phyloP scores from a whole-genome alignment of 768 basidiomycete genomes.

The Trichaptum fuscoviolaceum region DNA sequence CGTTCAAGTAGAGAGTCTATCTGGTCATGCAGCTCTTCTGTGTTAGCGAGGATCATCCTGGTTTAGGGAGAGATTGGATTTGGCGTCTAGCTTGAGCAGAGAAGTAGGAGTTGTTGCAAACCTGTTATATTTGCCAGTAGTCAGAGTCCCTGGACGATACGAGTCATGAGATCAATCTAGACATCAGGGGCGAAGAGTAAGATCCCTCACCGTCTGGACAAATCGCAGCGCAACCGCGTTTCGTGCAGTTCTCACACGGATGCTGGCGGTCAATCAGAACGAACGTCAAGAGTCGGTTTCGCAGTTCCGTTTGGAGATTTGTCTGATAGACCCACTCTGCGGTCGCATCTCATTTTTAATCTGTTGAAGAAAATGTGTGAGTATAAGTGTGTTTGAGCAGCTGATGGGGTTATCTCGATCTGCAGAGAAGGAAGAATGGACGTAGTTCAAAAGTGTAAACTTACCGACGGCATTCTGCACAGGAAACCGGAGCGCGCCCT shows the following conservation, averaged over 20 bases:
- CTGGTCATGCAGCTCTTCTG: slow-evolving; percentile 63
- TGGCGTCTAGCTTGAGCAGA: not conserved
- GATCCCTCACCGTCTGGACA: slow-evolving; percentile 61
- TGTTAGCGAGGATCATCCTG: slow-evolving; percentile 60
- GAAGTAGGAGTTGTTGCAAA: not conserved
- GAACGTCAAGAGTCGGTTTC: slow-evolving; percentile 7
- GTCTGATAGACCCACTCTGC: slow-evolving; percentile 37
- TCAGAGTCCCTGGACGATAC: slow-evolving; percentile 7
- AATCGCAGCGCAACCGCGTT: slow-evolving; percentile 67
- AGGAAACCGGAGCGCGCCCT: slow-evolving; percentile 40
- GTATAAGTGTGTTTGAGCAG: not conserved
- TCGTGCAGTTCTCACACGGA: slow-evolving; percentile 74
- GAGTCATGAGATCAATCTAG: not conserved
- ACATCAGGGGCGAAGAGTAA: not conserved
- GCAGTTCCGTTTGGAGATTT: slow-evolving; percentile 3
- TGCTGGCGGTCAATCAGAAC: slow-evolving; percentile 35
- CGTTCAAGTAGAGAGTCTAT: slow-evolving; percentile 50
- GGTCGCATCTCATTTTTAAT: slow-evolving; percentile 63
- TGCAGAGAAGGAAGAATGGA: not conserved
- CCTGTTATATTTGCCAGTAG: slow-evolving; percentile 11
- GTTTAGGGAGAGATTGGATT: not conserved
- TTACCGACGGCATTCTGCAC: slow-evolving; percentile 35
- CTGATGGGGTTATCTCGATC: not conserved
- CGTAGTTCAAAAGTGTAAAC: slow-evolving; percentile 6
- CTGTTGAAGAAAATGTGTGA: slow-evolving; percentile 26